Conservation (phyloP, 306 rosid species). For the Myrica gale region DNA sequence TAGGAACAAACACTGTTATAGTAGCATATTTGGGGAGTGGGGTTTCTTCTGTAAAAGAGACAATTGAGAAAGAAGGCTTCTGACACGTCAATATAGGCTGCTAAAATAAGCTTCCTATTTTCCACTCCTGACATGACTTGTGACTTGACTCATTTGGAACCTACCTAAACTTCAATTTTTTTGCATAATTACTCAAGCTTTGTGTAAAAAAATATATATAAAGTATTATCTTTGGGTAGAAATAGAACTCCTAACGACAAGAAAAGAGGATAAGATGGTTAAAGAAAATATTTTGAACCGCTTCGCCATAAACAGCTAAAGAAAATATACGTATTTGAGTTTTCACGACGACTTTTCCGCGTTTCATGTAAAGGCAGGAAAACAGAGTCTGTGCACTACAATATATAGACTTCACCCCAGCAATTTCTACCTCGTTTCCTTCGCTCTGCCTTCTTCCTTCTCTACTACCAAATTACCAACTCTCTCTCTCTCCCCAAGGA, state of each 20-base stretch:
- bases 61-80: too few species aligned
- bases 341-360: too few species aligned
- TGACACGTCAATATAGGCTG: constrained; percentile 17
- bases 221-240: too few species aligned
- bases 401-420: constrained; percentile 16
- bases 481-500: background rate
- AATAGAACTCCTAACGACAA: too few species aligned
- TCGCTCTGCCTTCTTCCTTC: background rate
- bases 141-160: constrained; percentile 2
- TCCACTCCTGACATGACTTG: constrained; percentile 34
- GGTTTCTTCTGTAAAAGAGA: constrained; percentile 14
- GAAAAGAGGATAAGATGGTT: too few species aligned
- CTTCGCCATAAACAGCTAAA: too few species aligned
- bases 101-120: constrained; percentile 23
- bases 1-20: too few species aligned
- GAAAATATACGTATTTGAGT: too few species aligned
- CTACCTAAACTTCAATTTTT: background rate
- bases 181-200: too few species aligned
- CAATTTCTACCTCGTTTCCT: constrained; percentile 17
- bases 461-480: background rate
- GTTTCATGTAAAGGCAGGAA: too few species aligned
- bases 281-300: too few species aligned
- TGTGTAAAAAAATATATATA: too few species aligned
- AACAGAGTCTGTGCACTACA: constrained; percentile 31
- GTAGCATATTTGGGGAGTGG: background rate